Evolutionary conservation across 345 rosid species (phyloP), one percentile per base, ranked within the genome.

Genomic region (Iberis pinnata): DNA sequence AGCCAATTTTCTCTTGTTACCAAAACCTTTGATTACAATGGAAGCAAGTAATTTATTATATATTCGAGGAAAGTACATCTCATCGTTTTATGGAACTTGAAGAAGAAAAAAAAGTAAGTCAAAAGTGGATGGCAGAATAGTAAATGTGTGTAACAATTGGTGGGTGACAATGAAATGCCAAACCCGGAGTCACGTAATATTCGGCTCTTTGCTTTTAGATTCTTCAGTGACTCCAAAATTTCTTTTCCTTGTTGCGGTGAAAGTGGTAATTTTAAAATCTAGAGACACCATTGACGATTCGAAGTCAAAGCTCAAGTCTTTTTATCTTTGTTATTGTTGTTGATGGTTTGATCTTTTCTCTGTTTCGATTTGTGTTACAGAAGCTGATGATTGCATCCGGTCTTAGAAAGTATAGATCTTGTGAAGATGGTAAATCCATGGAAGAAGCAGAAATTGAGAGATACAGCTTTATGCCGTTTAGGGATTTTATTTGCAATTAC

Each of bases 361-460:
- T 20, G 37, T n/a, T n/a, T n/a, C n/a, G n/a, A n/a, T n/a, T 24
- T 46, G 24, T 45, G 33, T 46, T 33, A 12, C 43, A 44, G 56
- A 27, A 26, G 7, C 41, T 40, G n/a, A 24, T 6, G 27, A 0
- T 27, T 41, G 25, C 27, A 25, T 11, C 7, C 5, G 11, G 22
- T 29, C 6, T 47, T 5, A 20, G 18, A 3, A 26, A 29, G 40
- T 35, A 52, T 24, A 39, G 36, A 38, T 40, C 22, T 55, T 43
- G 3, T 42, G 52, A 0, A 31, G n/a, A 92, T 92, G 98, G 86
- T 76, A 46, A 26, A 52, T 42, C 51, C 61, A 63, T 59, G 66
- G 69, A 88, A 75, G 93, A 92, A 80, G 72, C 65, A 60, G 39
- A 81, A 73, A 47, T 29, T 78, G 53, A 81, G 67, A 68, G 78